phyloP scores from a whole-genome alignment of 2,329 filamentous ascomycete species.

The Penicillium janthinellum region DNA sequence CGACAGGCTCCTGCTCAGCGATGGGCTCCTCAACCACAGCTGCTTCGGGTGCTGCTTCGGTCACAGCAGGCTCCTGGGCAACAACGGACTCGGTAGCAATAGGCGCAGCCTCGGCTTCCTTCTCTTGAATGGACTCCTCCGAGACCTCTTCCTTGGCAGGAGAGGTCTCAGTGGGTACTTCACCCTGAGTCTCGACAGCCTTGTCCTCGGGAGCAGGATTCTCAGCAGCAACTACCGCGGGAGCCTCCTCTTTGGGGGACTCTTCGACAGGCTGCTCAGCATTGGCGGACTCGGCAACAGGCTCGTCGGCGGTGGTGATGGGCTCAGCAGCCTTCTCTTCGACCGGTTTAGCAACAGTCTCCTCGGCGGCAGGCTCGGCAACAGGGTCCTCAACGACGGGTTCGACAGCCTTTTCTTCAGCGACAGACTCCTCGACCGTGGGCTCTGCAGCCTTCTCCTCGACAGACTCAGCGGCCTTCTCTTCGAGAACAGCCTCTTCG shows the following conservation, averaged over 20 bases:
- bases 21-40: slow-evolving; percentile 1
- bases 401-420: slow-evolving; percentile 3
- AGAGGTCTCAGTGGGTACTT: background rate
- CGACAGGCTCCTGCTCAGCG: slow-evolving; percentile 10
- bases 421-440: slow-evolving; percentile 4
- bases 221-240: background rate
- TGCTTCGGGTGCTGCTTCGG: background rate
- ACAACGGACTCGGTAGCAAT: slow-evolving; percentile 8
- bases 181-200: slow-evolving; percentile 3
- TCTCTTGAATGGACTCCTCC: slow-evolving; percentile 1
- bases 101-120: slow-evolving; percentile 1
- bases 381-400: no score
- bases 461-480: slow-evolving; percentile 7
- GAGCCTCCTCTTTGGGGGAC: slow-evolving; percentile 4
- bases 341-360: background rate
- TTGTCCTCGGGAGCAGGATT: slow-evolving; percentile 6
- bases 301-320: background rate
- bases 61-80: slow-evolving; percentile 4
- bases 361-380: no score
- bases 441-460: slow-evolving; percentile 11
- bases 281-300: background rate
- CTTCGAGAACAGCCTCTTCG: slow-evolving; percentile 6
- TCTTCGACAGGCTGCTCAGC: slow-evolving; percentile 7
- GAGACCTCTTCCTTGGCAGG: background rate
- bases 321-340: slow-evolving; percentile 10